Evolutionary conservation across 805 yeast genomes (phyloP).

Genomic region (Starmerella sirachaensis): DNA sequence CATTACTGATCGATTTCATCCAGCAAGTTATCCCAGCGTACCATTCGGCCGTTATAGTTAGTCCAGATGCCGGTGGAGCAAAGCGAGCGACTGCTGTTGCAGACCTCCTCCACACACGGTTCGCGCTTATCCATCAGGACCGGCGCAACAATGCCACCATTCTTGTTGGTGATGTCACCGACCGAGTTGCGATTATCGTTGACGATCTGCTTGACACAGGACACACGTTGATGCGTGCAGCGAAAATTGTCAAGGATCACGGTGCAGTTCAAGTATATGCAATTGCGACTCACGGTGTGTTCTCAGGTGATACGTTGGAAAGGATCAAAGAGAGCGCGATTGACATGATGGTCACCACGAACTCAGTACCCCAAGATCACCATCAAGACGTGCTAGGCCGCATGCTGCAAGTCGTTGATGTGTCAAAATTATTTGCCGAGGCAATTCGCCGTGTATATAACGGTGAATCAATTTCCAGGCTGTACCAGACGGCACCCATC

Average conservation of each 20-base stretch:
- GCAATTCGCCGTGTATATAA: slow-evolving; percentile 92
- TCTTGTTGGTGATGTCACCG: slow-evolving; percentile 91
- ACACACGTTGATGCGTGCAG: slow-evolving; percentile 83
- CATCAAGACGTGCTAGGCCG: slow-evolving; percentile 44
- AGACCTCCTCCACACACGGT: slow-evolving; percentile 73
- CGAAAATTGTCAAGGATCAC: slow-evolving; percentile 78
- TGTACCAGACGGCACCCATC: slow-evolving; percentile 59
- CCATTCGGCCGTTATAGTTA: slow-evolving; percentile 76
- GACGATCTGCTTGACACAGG: slow-evolving; percentile 95
- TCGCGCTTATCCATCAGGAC: slow-evolving; percentile 93
- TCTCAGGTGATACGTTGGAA: slow-evolving; percentile 79
- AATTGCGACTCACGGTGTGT: slow-evolving; percentile 81
- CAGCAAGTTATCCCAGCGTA: slow-evolving; percentile 64
- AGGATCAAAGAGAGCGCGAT: slow-evolving; percentile 56
- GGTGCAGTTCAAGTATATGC: slow-evolving; percentile 85
- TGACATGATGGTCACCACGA: slow-evolving; percentile 78
- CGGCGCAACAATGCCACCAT: slow-evolving; percentile 53
- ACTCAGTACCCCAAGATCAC: slow-evolving; percentile 74
- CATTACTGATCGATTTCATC: slow-evolving; percentile 76
- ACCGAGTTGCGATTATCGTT: slow-evolving; percentile 73
- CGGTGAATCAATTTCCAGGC: slow-evolving; percentile 90
- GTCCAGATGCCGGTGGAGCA: slow-evolving; percentile 99
- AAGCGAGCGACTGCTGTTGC: slow-evolving; percentile 92
- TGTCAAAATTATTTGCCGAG: slow-evolving; percentile 80
- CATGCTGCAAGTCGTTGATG: slow-evolving; percentile 71